Evolutionary conservation across 345 rosid genomes (phyloP), one percentile per base, ranked within the genome.

Genomic region (Aurinia saxatilis): DNA sequence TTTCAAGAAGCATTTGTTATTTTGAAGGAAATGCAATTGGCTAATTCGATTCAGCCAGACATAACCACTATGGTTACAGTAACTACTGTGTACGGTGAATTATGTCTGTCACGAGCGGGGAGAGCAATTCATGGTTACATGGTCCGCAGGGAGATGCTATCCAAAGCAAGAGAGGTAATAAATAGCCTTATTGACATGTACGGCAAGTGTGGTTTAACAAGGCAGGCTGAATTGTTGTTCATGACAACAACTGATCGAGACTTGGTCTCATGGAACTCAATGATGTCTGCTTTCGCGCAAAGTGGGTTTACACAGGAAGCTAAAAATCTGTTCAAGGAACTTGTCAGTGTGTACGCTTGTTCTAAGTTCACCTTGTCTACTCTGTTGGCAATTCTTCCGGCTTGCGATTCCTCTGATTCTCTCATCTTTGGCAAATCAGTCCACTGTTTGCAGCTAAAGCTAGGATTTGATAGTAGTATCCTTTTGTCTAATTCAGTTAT

Each of bases 171-270:
- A 8, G 60, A 63, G 21, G 65, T 81, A 63, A 57, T 4, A n/a
- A 83, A 83, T 61, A 71, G 77, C 57, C 61, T 81, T 16, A 75
- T 83, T 4, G 71, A 77, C 21, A 68, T 81, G 74, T 81, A 83
- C 14, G 67, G 75, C 19, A 83, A 75, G 58, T 79, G 82, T 65
- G 60, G 60, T 39, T 58, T 53, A 27, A 48, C 66, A 29, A 48
- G 8, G 11, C 64, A 73, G 47, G 80, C 85, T 15, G 71, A 73
- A 42, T 48, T 75, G 16, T 49, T 79, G 73, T 83, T 81, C 47
- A 57, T 57, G 54, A 50, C 34, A 33, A 41, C 53, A 50, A 46
- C 72, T 10, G 27, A 57, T 9, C 67, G 51, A 36, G 88, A 82
- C 67, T 27, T 75, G 50, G 77, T 82, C 27, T 76, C 83, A 0